Evolutionary conservation across 2,329 filamentous ascomycete genomes (phyloP), one percentile per base, ranked within the genome.

Genomic region (Thelonectria discophora): DNA sequence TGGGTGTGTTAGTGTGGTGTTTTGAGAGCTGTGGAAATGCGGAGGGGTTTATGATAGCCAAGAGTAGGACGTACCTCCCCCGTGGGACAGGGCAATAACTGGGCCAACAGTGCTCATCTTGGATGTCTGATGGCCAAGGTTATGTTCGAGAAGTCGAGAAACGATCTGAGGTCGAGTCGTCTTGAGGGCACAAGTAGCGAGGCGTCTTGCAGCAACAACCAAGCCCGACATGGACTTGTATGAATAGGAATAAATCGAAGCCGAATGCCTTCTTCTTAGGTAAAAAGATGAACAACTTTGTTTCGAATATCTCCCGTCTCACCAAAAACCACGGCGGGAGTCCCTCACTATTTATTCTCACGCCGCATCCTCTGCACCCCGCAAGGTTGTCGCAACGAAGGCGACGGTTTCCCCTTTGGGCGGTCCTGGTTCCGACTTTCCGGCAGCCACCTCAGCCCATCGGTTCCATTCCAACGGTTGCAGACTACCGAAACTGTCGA

Each of bases 21-120:
- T 47, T 47, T 52, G 52, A 55, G 37, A 49, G 4, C 7, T 30
- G 20, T 52, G 47, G 27, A 46, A 27, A 50, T 42, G 42, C 46
- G 17, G 15, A 34, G n/a, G n/a, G n/a, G n/a, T n/a, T n/a, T n/a
- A n/a, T n/a, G n/a, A n/a, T n/a, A n/a, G n/a, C n/a, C n/a, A n/a
- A 12, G 30, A 43, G 32, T 20, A 15, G 30, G n/a, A 65, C 73
- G 57, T 69, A 80, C 80, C 80, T 69, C 81, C 81, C 40, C 81
- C 81, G 64, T 84, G 81, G n/a, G 81, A 81, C 18, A 84, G 73
- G n/a, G 79, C 80, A 67, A 83, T 73, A 10, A 82, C 78, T 12
- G 81, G 79, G 8, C 74, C 81, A 50, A 81, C 69, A 37, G 70
- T 69, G 17, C 77, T 63, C 80, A 82, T 82, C 20, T 58, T 74